Base-by-base conservation (phyloP, 306 rosid species). In the Castanea crenata region DNA sequence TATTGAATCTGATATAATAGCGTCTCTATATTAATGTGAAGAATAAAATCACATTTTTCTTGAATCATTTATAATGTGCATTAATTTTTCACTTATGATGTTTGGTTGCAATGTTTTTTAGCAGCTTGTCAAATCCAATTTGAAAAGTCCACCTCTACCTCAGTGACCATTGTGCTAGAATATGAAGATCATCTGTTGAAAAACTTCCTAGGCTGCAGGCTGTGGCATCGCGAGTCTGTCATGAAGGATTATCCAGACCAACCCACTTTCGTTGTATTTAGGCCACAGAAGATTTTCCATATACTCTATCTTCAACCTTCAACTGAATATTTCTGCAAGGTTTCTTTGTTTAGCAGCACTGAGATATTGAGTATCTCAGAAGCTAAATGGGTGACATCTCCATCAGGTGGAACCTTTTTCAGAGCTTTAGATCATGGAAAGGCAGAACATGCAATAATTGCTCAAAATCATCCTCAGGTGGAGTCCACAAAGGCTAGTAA, bases 271-370 rank as follows among this genome's bases (percentile, higher is more conserved):
- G 87, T 87, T 74, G 89, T 89, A 68, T 76, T 94, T 76, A 87
- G 91, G 90, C 94, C 98, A 0, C 92, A 89, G 84, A 94, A 91
- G 83, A 89, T 78, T 78, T 92, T 92, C 85, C 82, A 83, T 77
- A 71, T 94, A 77, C 89, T 81, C 35, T 76, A 89, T 74, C 97
- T 94, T 75, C 82, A 78, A 69, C 97, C 98, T 65, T 85, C 93
- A 55, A 83, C 96, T 7, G 93, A 90, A 83, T 94, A 92, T 81
- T 78, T 80, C 67, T 94, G 97, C 93, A 94, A 89, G 87, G 98
- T 91, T 77, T 94, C 91, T 77, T 76, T 94, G 69, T 90, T 92
- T 74, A 88, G 94, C 88, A 88, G 88, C 90, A 80, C 87, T 7
- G 91, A 88, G 41, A 81, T 86, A 62, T 79, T 92, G 83, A 94